A percentile compares a stretch with the other conserved stretches of the same genome.
Evolutionary conservation across 176 grass and related monocot species (phyloP).

Genomic region (Lolium multiflorum): DNA sequence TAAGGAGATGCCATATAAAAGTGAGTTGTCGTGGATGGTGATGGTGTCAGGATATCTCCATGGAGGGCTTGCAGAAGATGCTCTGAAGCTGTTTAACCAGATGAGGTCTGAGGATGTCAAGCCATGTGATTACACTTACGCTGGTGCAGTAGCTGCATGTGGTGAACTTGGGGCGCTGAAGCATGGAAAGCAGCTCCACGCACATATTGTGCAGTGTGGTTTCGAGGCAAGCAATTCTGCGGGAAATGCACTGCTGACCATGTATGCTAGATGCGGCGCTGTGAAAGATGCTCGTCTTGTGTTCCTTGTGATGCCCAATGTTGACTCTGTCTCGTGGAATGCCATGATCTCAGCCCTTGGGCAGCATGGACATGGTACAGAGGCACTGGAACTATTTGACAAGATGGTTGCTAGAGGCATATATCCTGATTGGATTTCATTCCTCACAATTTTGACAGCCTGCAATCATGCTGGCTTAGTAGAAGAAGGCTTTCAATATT

Average conservation of each 20-base stretch:
- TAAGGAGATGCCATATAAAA: slow-evolving; percentile 72
- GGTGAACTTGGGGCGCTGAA: slow-evolving; percentile 68
- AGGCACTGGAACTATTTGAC: slow-evolving; percentile 78
- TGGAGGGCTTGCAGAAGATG: slow-evolving; percentile 70
- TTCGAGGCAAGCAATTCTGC: slow-evolving; percentile 85
- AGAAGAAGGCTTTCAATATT: slow-evolving; percentile 78
- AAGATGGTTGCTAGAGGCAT: slow-evolving; percentile 65
- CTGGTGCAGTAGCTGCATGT: slow-evolving; percentile 74
- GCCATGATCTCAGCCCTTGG: slow-evolving; percentile 88
- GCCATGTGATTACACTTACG: slow-evolving; percentile 78
- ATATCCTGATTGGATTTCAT: slow-evolving; percentile 75
- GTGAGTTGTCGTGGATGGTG: slow-evolving; percentile 90
- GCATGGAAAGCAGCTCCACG: slow-evolving; percentile 77
- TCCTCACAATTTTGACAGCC: slow-evolving; percentile 77
- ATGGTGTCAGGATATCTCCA: slow-evolving; percentile 88
- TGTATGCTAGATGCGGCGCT: slow-evolving; percentile 88
- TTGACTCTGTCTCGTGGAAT: slow-evolving; percentile 85
- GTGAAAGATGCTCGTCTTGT: slow-evolving; percentile 66
- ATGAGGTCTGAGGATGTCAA: slow-evolving; percentile 64
- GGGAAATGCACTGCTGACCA: slow-evolving; percentile 81
- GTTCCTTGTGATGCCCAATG: slow-evolving; percentile 73
- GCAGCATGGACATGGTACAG: slow-evolving; percentile 77
- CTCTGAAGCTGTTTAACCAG: slow-evolving; percentile 64
- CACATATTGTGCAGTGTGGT: slow-evolving; percentile 68
- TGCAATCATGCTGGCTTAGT: slow-evolving; percentile 87